A percentile compares a stretch with the other conserved stretches of the same genome.
phyloP scores from a whole-genome alignment of 2,329 filamentous ascomycete genomes.

The Biscogniauxia mediterranea region DNA sequence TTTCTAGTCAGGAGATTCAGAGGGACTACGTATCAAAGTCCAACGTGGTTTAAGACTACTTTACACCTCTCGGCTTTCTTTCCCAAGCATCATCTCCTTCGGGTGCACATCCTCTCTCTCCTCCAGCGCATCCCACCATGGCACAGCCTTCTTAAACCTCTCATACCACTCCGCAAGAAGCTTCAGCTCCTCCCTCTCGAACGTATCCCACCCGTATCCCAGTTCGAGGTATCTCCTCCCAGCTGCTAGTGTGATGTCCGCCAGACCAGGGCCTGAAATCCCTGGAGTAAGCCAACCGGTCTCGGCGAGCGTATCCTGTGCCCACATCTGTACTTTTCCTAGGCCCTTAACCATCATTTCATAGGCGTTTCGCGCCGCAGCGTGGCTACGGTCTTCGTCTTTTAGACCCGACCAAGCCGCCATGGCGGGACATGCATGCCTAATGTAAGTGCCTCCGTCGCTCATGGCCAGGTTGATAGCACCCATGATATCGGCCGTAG shows the following conservation, averaged over 20 bases:
- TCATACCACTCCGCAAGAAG: slow-evolving; percentile 16
- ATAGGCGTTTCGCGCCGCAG: slow-evolving; percentile 13
- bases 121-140: slow-evolving; percentile 23
- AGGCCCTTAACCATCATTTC: slow-evolving; percentile 8
- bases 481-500: slow-evolving; percentile 15
- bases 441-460: slow-evolving; percentile 13
- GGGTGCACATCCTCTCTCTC: slow-evolving; percentile 13
- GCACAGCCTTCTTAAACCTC: slow-evolving; percentile 11
- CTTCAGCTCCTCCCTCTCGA: slow-evolving; percentile 14
- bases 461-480: slow-evolving; percentile 9
- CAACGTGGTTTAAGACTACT: background rate
- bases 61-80: slow-evolving; percentile 6
- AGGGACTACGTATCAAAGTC: no score
- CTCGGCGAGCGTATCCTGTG: slow-evolving; percentile 4
- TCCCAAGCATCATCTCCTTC: slow-evolving; percentile 9
- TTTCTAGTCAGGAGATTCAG: no score
- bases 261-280: slow-evolving; percentile 16
- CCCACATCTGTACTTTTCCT: slow-evolving; percentile 16
- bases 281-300: slow-evolving; percentile 24
- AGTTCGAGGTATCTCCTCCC: slow-evolving; percentile 17
- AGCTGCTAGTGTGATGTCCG: slow-evolving; percentile 18
- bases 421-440: slow-evolving; percentile 16
- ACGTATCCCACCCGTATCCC: slow-evolving; percentile 15
- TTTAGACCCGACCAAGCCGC: slow-evolving; percentile 6
- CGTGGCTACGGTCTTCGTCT: slow-evolving; percentile 15